A percentile compares a stretch with the other conserved stretches of the same genome.
phyloP scores from a whole-genome alignment of 768 basidiomycete species.

The Pulveroboletus sp. region DNA sequence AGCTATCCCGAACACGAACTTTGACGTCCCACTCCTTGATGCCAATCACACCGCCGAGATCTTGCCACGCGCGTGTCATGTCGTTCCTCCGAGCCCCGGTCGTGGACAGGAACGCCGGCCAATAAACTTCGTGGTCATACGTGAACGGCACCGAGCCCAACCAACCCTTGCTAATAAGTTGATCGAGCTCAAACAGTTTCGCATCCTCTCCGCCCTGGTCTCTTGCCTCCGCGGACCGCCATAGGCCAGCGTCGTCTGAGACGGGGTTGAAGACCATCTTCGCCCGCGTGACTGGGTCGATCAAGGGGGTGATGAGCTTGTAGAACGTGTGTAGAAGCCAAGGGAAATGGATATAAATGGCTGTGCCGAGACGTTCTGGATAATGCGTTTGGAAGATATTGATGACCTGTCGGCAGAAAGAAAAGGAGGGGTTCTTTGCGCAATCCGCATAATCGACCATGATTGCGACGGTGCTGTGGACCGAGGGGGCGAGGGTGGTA shows the following conservation, averaged over 20 bases:
- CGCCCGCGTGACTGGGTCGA: constrained; percentile 74
- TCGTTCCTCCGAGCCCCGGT: constrained; percentile 45
- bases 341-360: constrained; percentile 77
- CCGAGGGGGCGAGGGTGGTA: not conserved
- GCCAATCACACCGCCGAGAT: constrained; percentile 65
- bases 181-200: constrained; percentile 57
- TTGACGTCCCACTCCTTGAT: constrained; percentile 80
- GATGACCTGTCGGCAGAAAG: constrained; percentile 39
- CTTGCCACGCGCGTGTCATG: constrained; percentile 60
- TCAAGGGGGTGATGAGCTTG: constrained; percentile 73
- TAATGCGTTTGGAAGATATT: constrained; percentile 77
- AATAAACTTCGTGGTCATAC: constrained; percentile 73
- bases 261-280: constrained; percentile 75
- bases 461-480: constrained; percentile 54
- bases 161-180: constrained; percentile 69
- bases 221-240: constrained; percentile 22
- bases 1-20: constrained; percentile 20
- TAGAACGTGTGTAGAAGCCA: constrained; percentile 71
- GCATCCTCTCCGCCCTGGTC: constrained; percentile 15
- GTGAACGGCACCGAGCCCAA: constrained; percentile 61
- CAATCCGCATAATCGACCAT: constrained; percentile 77
- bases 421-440: constrained; percentile 51
- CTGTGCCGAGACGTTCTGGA: constrained; percentile 76
- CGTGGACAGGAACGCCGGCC: constrained; percentile 57
- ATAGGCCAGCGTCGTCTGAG: constrained; percentile 20